Evolutionary conservation across 768 basidiomycete genomes (phyloP).

Genomic region (Favolaschia claudopus): DNA sequence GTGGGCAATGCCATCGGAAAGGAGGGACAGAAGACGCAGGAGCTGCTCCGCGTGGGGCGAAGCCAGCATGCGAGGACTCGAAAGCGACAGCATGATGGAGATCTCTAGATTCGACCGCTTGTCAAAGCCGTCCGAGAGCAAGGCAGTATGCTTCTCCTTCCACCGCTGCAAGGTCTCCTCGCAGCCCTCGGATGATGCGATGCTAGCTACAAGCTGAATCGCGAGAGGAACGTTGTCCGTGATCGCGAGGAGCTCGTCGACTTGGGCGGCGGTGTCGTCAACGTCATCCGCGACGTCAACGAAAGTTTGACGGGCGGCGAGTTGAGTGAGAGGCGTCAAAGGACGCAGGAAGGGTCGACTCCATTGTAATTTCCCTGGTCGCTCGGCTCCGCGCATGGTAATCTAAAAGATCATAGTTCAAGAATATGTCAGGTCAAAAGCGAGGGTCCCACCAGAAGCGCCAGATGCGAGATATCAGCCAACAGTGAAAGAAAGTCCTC

Average conservation of each 20-base stretch:
- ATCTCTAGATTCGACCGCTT: constrained; percentile 3
- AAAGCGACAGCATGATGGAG: neutral
- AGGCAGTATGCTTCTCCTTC: neutral
- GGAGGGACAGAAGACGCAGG: constrained; percentile 1
- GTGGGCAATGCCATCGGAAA: neutral
- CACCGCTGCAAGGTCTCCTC: neutral
- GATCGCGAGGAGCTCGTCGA: neutral
- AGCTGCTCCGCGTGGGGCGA: neutral
- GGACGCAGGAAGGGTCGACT: constrained; percentile 5
- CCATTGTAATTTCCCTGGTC: constrained; percentile 3
- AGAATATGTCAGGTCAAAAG: neutral
- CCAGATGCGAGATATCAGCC: neutral
- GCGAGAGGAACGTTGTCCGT: neutral
- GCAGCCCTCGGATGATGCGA: neutral
- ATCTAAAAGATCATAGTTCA: neutral
- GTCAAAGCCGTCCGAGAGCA: neutral
- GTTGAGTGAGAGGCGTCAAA: neutral
- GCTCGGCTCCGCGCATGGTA: constrained; percentile 8
- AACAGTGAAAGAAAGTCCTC: constrained; percentile 7
- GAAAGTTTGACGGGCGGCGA: constrained; percentile 1
- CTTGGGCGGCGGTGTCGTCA: neutral
- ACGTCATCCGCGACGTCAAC: constrained; percentile 5
- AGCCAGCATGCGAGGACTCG: neutral
- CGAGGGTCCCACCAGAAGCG: neutral
- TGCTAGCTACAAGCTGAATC: neutral